Percentiles rank a stretch among this genome's conserved stretches.
These are phyloP conservation scores for Cyberlindnera amylophila DNA, from an alignment of 805 yeast species.

Conservation along the genomic window DNA sequence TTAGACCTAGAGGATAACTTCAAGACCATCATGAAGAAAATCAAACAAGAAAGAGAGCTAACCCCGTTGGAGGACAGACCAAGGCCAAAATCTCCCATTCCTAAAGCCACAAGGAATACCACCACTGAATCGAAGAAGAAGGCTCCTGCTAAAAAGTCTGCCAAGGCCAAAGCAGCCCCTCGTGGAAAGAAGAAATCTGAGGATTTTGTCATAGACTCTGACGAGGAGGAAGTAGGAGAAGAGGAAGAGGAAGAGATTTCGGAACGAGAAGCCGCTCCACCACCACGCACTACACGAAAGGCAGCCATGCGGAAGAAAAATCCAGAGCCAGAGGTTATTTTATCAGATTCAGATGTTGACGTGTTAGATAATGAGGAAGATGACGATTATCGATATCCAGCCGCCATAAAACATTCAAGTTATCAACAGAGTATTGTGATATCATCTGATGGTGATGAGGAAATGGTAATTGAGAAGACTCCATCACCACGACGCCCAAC, in stretches of 20 bases:
- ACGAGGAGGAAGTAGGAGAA: constrained; percentile 5
- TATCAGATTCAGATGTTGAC: constrained; percentile 10
- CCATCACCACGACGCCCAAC: neutral
- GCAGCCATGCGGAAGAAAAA: neutral
- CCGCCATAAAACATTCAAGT: neutral
- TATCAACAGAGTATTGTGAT: constrained; percentile 3
- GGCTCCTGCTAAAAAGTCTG: neutral
- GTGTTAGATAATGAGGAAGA: neutral
- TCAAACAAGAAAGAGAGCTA: constrained; percentile 32
- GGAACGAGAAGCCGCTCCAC: neutral
- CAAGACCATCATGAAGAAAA: constrained; percentile 39
- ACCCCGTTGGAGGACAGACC: neutral
- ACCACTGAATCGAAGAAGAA: neutral
- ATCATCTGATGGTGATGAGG: constrained; percentile 1
- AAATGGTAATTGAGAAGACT: too few relatives aligned
- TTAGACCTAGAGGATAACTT: constrained; percentile 40
- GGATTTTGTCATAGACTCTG: constrained; percentile 9
- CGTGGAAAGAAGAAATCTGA: constrained; percentile 6
- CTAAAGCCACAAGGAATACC: neutral
- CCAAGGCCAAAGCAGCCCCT: neutral
- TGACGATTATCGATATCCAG: neutral
- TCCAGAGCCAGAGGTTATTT: constrained; percentile 2
- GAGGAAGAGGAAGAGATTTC: constrained; percentile 3
- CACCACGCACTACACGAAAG: constrained; percentile 1
- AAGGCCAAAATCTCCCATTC: neutral